A percentile compares a stretch with the other conserved stretches of the same genome.
phyloP scores from a whole-genome alignment of 495 filamentous ascomycete species.

The Platismatia glauca region DNA sequence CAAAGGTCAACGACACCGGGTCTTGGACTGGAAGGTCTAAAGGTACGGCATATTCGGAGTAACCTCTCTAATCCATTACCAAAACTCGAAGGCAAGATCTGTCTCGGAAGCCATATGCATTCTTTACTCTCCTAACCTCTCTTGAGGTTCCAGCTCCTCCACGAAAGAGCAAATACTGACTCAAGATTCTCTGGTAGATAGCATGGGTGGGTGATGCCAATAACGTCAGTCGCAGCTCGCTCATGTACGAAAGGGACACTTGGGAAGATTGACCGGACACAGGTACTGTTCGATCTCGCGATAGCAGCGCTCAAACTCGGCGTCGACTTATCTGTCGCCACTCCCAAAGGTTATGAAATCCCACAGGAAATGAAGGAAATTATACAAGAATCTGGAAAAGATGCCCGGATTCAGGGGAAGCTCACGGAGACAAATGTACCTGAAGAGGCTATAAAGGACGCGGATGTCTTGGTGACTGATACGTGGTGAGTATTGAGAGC shows the following conservation, averaged over 20 bases:
- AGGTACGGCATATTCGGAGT: constrained; percentile 23
- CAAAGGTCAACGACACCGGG: constrained; percentile 30
- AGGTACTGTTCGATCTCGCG: constrained; percentile 69
- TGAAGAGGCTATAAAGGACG: constrained; percentile 79
- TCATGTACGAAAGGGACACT: background rate
- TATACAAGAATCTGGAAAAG: constrained; percentile 52
- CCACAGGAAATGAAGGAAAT: constrained; percentile 58
- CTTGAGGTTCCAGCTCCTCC: background rate
- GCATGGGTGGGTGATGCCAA: constrained; percentile 97
- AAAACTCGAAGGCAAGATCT: background rate
- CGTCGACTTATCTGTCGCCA: constrained; percentile 74
- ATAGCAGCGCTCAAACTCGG: constrained; percentile 80
- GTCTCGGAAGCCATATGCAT: background rate
- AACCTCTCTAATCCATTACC: too few relatives aligned
- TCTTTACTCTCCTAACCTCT: background rate
- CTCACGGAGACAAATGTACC: constrained; percentile 68
- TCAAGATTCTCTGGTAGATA: constrained; percentile 32
- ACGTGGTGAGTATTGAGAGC: constrained; percentile 82
- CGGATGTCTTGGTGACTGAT: constrained; percentile 87
- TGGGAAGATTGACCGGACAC: background rate
- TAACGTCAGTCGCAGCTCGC: constrained; percentile 50
- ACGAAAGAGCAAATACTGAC: background rate
- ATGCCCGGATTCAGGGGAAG: constrained; percentile 50
- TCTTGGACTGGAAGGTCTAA: constrained; percentile 69
- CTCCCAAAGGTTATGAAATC: constrained; percentile 74